phyloP scores from a whole-genome alignment of 352 stramenopile genomes.

The Globisporangium alternatum region DNA sequence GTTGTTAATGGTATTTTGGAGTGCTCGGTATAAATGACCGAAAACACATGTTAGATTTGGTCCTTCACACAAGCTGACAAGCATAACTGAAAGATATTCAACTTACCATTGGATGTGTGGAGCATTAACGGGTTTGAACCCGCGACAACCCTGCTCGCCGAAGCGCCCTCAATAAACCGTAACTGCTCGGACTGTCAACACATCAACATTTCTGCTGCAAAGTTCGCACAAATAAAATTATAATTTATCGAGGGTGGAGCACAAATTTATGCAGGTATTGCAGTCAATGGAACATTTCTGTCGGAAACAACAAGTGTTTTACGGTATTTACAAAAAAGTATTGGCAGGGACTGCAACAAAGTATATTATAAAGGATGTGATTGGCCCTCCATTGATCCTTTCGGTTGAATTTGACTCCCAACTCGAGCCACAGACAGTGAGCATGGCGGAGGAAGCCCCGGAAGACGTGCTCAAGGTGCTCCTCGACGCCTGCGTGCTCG shows the following conservation, averaged over 20 bases:
- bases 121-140: conserved; percentile 8
- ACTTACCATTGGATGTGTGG: conserved; percentile 1
- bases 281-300: too few relatives aligned
- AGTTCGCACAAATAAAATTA: too few relatives aligned
- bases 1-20: not conserved
- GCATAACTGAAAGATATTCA: conserved; percentile 1
- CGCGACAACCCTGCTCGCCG: conserved; percentile 6
- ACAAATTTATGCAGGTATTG: too few relatives aligned
- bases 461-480: conserved; percentile 67
- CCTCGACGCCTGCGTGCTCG: conserved; percentile 50
- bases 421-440: conserved; percentile 4
- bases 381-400: conserved; percentile 29
- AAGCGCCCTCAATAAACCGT: conserved; percentile 5
- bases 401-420: conserved; percentile 5
- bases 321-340: too few relatives aligned
- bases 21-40: not conserved
- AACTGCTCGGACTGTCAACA: too few relatives aligned
- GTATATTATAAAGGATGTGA: too few relatives aligned
- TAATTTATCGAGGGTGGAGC: too few relatives aligned
- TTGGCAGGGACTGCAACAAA: too few relatives aligned
- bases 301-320: too few relatives aligned
- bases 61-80: not conserved
- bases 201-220: too few relatives aligned
- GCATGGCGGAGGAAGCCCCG: conserved; percentile 16
- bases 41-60: conserved; percentile 1